Evolutionary conservation across 208 protist genomes (phyloP).

Genomic region (Leishmania turanica): DNA sequence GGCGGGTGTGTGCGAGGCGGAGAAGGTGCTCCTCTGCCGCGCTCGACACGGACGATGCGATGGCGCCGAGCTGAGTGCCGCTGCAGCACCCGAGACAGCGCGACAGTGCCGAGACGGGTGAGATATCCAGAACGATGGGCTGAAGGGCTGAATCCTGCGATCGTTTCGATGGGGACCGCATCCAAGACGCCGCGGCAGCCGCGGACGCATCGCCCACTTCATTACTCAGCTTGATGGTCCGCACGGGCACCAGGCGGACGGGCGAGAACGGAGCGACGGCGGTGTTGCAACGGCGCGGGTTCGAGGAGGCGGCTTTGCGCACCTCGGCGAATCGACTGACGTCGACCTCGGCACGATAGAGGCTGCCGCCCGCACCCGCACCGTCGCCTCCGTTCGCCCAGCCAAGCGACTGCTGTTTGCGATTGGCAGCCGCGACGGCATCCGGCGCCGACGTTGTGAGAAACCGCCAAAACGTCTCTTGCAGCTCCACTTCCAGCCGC

Average conservation of each 20-base stretch:
- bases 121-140: constrained; percentile 72
- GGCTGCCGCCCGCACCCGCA: background rate
- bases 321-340: constrained; percentile 43
- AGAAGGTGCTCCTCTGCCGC: constrained; percentile 68
- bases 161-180: background rate
- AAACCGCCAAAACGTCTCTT: constrained; percentile 44
- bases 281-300: background rate
- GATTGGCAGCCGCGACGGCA: constrained; percentile 43
- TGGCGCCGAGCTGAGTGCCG: constrained; percentile 19
- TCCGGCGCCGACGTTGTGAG: constrained; percentile 61
- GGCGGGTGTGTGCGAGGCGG: constrained; percentile 55
- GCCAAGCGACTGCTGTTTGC: constrained; percentile 16
- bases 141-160: constrained; percentile 39
- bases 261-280: constrained; percentile 17
- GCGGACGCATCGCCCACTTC: constrained; percentile 21
- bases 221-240: constrained; percentile 58
- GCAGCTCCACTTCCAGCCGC: constrained; percentile 43
- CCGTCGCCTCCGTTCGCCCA: constrained; percentile 4
- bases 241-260: constrained; percentile 43
- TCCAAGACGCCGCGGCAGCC: background rate
- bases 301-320: constrained; percentile 7
- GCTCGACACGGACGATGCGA: constrained; percentile 26
- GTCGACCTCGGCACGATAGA: constrained; percentile 40
- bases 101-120: constrained; percentile 43
- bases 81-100: constrained; percentile 50